A percentile compares a stretch with the other conserved stretches of the same genome.
Evolutionary conservation across 768 basidiomycete species (phyloP).

Genomic region (Phlebiopsis gigantea): DNA sequence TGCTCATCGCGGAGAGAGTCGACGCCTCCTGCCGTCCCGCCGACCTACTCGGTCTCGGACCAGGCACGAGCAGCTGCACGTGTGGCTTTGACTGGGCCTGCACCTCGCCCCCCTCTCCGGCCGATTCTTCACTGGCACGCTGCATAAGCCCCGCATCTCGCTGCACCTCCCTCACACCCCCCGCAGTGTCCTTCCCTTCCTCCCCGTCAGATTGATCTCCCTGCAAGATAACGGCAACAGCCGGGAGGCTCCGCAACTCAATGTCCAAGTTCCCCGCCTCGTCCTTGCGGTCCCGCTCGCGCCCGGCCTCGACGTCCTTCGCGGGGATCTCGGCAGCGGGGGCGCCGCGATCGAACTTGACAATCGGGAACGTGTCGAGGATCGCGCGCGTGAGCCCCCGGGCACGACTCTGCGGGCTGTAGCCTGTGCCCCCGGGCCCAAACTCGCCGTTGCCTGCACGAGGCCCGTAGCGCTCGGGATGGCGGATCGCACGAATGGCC

Average conservation of each 20-base stretch:
- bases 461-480: constrained; percentile 91
- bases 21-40: constrained; percentile 13
- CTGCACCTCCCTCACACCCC: background rate
- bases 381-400: constrained; percentile 89
- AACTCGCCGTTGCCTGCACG: constrained; percentile 33
- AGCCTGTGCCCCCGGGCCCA: constrained; percentile 6
- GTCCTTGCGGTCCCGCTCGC: background rate
- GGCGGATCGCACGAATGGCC: constrained; percentile 77
- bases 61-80: background rate
- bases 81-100: background rate
- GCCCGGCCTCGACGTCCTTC: constrained; percentile 30
- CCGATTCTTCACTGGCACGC: background rate
- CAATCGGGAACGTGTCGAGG: constrained; percentile 91
- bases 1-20: constrained; percentile 7
- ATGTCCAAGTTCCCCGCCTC: constrained; percentile 5
- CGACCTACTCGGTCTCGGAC: constrained; percentile 2
- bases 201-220: background rate
- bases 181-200: background rate
- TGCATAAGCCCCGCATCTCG: no score
- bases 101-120: background rate
- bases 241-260: constrained; percentile 8
- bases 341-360: constrained; percentile 55
- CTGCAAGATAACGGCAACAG: constrained; percentile 1
- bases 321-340: constrained; percentile 4
- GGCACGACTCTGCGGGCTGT: constrained; percentile 57